Base-by-base conservation (phyloP, 192 early-diverging fungal species). In the Podila epicladia region DNA sequence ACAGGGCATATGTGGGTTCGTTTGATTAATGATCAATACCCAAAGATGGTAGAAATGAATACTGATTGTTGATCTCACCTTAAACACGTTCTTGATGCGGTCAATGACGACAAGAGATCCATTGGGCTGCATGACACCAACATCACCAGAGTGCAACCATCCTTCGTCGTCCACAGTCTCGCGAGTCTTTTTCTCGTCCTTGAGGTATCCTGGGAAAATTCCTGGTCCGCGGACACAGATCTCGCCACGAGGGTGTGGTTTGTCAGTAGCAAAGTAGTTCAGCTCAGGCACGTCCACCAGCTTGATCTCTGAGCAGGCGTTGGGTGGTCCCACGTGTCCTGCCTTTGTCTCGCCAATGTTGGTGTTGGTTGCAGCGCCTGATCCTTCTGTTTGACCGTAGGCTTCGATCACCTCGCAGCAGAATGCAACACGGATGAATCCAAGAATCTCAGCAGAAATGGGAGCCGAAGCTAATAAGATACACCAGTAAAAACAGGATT, bases 201-300 rank as follows among this genome's bases (percentile, higher is more conserved):
- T 93, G 82, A 87, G 94, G 71, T 97, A 97, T 24, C 93, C 94
- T 4, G 58, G 59, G 64, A 96, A 92, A 0, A 96, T 86, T 55
- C 89, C 89, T 31, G 83, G 83, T 45, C 97, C 97, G 60, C 94
- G 89, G 13, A 94, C 82, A 75, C 95, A 93, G 22, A 98, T 91
- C 76, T 98, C 96, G 58, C 97, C 97, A 33, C 94, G 91, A n/a
- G 95, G 93, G 49, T 77, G 83, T 9, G 96, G 96, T 19, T 69
- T 72, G 74, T 98, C 96, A 26, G 78, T 88, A 2, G 94, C 85
- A 12, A 87, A 79, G 76, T 98, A 98, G 61, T 91, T 86, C 87
- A 99, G 93, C 24, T 97, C 94, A 1, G 97, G 94, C 1, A 96
- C 93, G 76, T 94, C 94, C 0, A 95, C 89, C 61, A 99, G 85